These are phyloP conservation scores for Beta lomatogona DNA, from an alignment of 179 eudicot species.

Conservation along the genomic window DNA sequence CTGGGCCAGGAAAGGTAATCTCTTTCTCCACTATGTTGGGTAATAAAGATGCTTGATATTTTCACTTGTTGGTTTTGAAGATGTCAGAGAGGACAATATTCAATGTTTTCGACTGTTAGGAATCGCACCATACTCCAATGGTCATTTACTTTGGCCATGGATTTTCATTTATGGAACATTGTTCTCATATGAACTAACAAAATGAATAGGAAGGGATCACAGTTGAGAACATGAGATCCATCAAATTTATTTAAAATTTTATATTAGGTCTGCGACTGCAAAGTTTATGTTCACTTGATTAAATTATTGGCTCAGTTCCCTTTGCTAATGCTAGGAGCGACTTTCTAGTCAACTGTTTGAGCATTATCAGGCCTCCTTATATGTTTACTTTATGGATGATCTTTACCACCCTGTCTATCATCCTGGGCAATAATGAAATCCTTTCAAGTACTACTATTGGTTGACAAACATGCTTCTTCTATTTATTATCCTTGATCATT, in stretches of 20 bases:
- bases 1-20: slow-evolving; percentile 98
- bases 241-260: too few species aligned
- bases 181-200: neutral
- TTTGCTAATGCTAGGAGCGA: too few species aligned
- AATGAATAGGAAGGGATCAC: neutral
- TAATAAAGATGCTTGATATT: neutral
- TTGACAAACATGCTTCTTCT: neutral
- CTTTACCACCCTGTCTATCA: neutral
- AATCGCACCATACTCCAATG: neutral
- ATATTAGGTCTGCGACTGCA: neutral
- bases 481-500: neutral
- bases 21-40: neutral
- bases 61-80: neutral
- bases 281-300: neutral
- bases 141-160: neutral
- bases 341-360: neutral
- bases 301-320: neutral
- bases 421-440: neutral
- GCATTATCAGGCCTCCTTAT: neutral
- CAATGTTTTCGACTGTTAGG: neutral
- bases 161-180: neutral
- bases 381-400: neutral
- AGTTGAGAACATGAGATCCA: neutral
- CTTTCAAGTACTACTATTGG: neutral
- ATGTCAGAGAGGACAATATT: neutral